phyloP scores from a whole-genome alignment of 2,329 filamentous ascomycete genomes.

The Aureobasidium namibiae region DNA sequence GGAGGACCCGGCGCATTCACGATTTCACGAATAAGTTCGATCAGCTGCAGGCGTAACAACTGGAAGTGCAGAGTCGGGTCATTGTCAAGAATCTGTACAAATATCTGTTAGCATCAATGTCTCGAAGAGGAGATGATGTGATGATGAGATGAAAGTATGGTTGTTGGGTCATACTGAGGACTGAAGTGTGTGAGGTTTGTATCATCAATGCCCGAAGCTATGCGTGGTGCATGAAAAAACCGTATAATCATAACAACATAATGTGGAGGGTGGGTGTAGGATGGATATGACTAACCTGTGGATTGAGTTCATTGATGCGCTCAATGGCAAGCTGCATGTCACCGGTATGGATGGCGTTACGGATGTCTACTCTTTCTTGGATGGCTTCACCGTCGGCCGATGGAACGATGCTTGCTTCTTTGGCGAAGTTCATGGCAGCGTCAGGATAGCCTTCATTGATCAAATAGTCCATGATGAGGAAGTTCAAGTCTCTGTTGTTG shows the following conservation, averaged over 20 bases:
- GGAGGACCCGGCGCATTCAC: slow-evolving; percentile 18
- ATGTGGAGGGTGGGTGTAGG: slow-evolving; percentile 1
- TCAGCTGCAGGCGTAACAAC: slow-evolving; percentile 79
- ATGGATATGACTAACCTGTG: slow-evolving; percentile 59
- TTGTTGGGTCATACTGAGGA: slow-evolving; percentile 70
- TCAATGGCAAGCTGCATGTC: slow-evolving; percentile 80
- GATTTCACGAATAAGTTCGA: slow-evolving; percentile 81
- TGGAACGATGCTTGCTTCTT: slow-evolving; percentile 78
- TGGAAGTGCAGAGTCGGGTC: slow-evolving; percentile 82
- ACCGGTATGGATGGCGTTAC: slow-evolving; percentile 75
- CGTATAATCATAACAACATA: slow-evolving; percentile 82
- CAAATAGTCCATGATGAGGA: slow-evolving; percentile 90
- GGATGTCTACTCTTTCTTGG: slow-evolving; percentile 69
- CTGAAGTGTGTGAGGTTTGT: slow-evolving; percentile 73
- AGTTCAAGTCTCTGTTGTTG: slow-evolving; percentile 75
- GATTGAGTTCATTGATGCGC: slow-evolving; percentile 79
- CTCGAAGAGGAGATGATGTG: not conserved
- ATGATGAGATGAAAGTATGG: not conserved
- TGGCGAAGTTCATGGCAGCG: slow-evolving; percentile 86
- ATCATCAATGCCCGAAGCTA: slow-evolving; percentile 83
- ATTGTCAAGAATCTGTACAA: slow-evolving; percentile 69
- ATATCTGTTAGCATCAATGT: slow-evolving; percentile 13
- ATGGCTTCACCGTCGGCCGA: slow-evolving; percentile 64
- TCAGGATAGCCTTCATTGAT: slow-evolving; percentile 91
- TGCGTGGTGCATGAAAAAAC: slow-evolving; percentile 99